phyloP scores from a whole-genome alignment of 2,329 filamentous ascomycete genomes.

The Fusarium devonianum region DNA sequence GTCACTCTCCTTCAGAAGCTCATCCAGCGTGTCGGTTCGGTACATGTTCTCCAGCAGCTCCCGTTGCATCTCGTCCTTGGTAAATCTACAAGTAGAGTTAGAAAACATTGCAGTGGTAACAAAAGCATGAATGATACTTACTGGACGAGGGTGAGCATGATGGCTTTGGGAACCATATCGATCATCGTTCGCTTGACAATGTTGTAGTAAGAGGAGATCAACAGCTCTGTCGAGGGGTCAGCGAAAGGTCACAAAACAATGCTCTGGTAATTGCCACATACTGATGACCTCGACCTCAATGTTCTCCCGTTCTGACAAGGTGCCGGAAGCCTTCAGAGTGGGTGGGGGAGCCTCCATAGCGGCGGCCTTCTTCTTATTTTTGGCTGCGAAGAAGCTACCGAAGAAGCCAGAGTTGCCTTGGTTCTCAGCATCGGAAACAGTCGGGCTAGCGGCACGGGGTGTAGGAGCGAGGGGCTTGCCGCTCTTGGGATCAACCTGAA shows the following conservation, averaged over 20 bases:
- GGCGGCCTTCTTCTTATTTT: slow-evolving; percentile 99
- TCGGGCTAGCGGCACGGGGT: slow-evolving; percentile 80
- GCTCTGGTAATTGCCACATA: slow-evolving; percentile 55
- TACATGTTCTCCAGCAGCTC: slow-evolving; percentile 99
- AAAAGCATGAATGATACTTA: slow-evolving; percentile 59
- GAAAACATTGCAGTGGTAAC: too few species aligned
- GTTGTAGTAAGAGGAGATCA: slow-evolving; percentile 97
- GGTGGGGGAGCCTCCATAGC: slow-evolving; percentile 97
- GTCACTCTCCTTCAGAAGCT: slow-evolving; percentile 96
- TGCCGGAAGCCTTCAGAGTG: slow-evolving; percentile 92
- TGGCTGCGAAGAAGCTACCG: slow-evolving; percentile 96
- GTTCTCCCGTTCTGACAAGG: slow-evolving; percentile 89
- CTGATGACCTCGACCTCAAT: slow-evolving; percentile 99
- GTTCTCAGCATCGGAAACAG: slow-evolving; percentile 60
- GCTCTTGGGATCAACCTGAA: slow-evolving; percentile 97
- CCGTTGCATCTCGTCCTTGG: slow-evolving; percentile 98
- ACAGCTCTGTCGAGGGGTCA: slow-evolving; percentile 69
- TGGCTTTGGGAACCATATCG: slow-evolving; percentile 99
- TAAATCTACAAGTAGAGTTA: slow-evolving; percentile 66
- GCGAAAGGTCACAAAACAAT: not conserved
- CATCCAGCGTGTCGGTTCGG: slow-evolving; percentile 86
- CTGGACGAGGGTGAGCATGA: slow-evolving; percentile 97
- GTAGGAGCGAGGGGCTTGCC: slow-evolving; percentile 83
- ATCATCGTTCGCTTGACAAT: slow-evolving; percentile 99
- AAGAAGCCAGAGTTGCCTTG: slow-evolving; percentile 83